Evolutionary conservation across 2,329 filamentous ascomycete genomes (phyloP), one percentile per base, ranked within the genome.

Genomic region (Aquanectria penicillioides): DNA sequence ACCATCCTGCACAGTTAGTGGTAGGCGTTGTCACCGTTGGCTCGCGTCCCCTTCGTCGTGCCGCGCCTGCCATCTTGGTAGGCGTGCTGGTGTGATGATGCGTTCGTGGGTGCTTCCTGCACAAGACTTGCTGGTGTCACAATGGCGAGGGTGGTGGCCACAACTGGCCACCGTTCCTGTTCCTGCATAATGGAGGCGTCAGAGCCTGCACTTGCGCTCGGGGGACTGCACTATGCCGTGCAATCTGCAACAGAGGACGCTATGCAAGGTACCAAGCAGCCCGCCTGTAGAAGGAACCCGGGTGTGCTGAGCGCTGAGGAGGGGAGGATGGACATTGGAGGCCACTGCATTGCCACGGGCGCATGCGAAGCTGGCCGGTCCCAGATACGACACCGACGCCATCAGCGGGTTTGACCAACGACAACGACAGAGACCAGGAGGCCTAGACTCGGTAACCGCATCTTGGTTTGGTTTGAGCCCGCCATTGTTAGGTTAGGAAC

Each of bases 181-280:
- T 70, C 68, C 68, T 70, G 68, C 68, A 70, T 70, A 61, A 64
- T 57, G 58, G 66, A 59, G 64, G 56, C 57, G 64, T 60, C 59
- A 62, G 53, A 60, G 61, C 61, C 63, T 46, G 40, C 50, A 37
- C 59, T 29, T 23, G 46, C 41, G 13, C 38, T 25, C n/a, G 34
- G 31, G 25, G 59, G 38, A 53, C 56, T 56, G 41, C 46, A 38
- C 36, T 40, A 29, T 66, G 56, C 44, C 43, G 26, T 31, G 34
- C 52, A 59, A 53, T 61, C 61, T 68, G 67, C 57, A 68, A 51
- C 61, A 64, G 49, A 46, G 57, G 55, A 46, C 64, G 57, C 59
- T 53, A 70, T 70, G 67, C 66, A 70, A 70, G 68, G 67, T 70
- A 70, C 68, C 40, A 44, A 59, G 53, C 62, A 55, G n/a, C n/a